These are phyloP conservation scores for Ceratobasidium sp. DNA, from an alignment of 1,284 basidiomycete genomes.

Conservation along the genomic window DNA sequence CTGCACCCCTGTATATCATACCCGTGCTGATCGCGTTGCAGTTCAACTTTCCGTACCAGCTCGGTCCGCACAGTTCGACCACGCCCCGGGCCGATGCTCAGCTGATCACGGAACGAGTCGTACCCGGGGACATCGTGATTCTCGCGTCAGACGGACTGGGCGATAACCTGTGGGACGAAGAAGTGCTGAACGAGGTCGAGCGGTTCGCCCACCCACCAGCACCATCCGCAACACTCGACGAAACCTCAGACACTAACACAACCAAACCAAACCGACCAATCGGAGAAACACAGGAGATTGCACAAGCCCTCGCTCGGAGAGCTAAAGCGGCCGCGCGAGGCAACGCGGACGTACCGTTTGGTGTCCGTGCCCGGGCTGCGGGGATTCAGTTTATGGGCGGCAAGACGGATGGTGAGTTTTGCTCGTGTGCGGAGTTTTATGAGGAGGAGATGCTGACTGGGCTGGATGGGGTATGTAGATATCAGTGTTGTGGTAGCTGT, in stretches of 20 bases:
- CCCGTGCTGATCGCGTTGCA: conserved; percentile 52
- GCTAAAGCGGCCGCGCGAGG: conserved; percentile 64
- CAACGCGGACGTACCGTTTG: conserved; percentile 39
- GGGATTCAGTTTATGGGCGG: conserved; percentile 76
- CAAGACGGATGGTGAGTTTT: conserved; percentile 76
- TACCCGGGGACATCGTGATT: conserved; percentile 89
- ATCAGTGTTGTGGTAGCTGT: conserved; percentile 68
- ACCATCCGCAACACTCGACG: neutral
- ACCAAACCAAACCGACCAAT: conserved; percentile 58
- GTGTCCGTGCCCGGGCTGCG: conserved; percentile 49
- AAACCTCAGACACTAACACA: conserved; percentile 60
- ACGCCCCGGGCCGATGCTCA: conserved; percentile 80
- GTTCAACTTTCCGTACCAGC: conserved; percentile 92
- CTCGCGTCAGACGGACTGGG: conserved; percentile 90
- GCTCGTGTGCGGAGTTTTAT: neutral
- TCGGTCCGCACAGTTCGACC: conserved; percentile 81
- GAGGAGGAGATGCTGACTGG: neutral
- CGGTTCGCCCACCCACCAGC: conserved; percentile 66
- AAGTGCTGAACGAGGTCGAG: conserved; percentile 89
- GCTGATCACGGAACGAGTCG: conserved; percentile 79
- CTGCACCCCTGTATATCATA: conserved; percentile 19
- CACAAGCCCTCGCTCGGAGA: conserved; percentile 61
- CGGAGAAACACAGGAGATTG: conserved; percentile 54
- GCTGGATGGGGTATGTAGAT: conserved; percentile 59
- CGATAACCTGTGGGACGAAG: conserved; percentile 96